phyloP scores from a whole-genome alignment of 371 early-diverging fungal genomes.

The Mortierella sp. region DNA sequence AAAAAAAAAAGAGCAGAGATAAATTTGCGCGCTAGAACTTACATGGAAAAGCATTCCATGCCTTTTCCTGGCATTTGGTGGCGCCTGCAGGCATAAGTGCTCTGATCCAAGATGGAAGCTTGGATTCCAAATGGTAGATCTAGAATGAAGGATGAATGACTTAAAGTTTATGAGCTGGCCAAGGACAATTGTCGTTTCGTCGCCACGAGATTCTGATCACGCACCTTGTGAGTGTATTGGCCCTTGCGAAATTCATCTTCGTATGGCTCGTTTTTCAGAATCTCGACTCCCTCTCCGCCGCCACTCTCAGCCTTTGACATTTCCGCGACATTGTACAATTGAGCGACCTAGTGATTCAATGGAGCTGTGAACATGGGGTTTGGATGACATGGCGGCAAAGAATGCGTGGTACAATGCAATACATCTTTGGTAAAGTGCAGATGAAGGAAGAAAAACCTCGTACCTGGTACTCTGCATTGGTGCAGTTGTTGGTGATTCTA shows the following conservation, averaged over 20 bases:
- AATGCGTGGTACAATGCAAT: neutral
- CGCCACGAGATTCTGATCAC: conserved; percentile 21
- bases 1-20: neutral
- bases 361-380: neutral
- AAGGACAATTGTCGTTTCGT: neutral
- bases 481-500: conserved; percentile 78
- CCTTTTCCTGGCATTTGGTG: conserved; percentile 79
- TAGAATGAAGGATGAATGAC: conserved; percentile 8
- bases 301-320: conserved; percentile 83
- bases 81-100: conserved; percentile 72
- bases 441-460: neutral
- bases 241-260: conserved; percentile 76
- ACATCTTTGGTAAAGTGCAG: neutral
- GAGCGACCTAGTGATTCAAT: conserved; percentile 61
- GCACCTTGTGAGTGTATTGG: conserved; percentile 83
- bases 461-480: conserved; percentile 77
- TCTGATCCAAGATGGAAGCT: conserved; percentile 71
- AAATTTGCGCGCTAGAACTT: conserved; percentile 22
- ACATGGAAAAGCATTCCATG: conserved; percentile 91
- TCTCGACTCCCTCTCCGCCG: conserved; percentile 82
- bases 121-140: conserved; percentile 55
- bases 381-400: neutral
- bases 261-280: conserved; percentile 78
- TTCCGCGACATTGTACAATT: conserved; percentile 80
- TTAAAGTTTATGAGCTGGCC: neutral